These are phyloP conservation scores for Colletotrichum lentis DNA, from an alignment of 2,329 filamentous ascomycete genomes.

Conservation along the genomic window DNA sequence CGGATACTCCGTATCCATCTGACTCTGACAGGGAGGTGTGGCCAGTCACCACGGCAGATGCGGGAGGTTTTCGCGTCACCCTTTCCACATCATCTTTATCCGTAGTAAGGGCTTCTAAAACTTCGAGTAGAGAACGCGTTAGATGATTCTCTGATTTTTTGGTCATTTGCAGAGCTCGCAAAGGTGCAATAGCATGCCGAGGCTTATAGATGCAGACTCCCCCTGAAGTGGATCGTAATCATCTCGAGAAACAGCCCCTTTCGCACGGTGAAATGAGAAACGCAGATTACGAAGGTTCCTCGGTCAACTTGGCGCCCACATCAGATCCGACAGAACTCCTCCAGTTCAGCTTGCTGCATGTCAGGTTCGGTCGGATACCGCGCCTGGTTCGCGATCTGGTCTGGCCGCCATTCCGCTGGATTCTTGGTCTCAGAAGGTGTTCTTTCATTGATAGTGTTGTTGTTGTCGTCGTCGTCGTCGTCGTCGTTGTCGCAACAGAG, in stretches of 20 bases:
- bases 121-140: not conserved
- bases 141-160: not conserved
- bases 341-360: conserved; percentile 7
- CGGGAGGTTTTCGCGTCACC: conserved; percentile 17
- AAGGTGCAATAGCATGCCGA: not conserved
- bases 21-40: conserved; percentile 33
- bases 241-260: not conserved
- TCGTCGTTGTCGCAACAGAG: not conserved
- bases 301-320: conserved; percentile 9
- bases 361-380: not conserved
- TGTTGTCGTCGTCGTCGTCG: too few species aligned
- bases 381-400: not conserved
- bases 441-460: not conserved
- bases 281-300: conserved; percentile 24
- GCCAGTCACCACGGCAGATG: conserved; percentile 23
- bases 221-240: conserved; percentile 5
- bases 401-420: conserved; percentile 7
- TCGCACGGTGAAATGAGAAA: conserved; percentile 14
- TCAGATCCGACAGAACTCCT: conserved; percentile 8
- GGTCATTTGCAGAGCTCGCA: not conserved
- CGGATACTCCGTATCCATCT: conserved; percentile 16
- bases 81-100: not conserved
- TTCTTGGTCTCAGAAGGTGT: not conserved
- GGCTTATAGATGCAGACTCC: not conserved
- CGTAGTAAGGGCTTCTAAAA: conserved; percentile 8